phyloP scores from a whole-genome alignment of 2,329 filamentous ascomycete genomes.

The Didymella lethalis region DNA sequence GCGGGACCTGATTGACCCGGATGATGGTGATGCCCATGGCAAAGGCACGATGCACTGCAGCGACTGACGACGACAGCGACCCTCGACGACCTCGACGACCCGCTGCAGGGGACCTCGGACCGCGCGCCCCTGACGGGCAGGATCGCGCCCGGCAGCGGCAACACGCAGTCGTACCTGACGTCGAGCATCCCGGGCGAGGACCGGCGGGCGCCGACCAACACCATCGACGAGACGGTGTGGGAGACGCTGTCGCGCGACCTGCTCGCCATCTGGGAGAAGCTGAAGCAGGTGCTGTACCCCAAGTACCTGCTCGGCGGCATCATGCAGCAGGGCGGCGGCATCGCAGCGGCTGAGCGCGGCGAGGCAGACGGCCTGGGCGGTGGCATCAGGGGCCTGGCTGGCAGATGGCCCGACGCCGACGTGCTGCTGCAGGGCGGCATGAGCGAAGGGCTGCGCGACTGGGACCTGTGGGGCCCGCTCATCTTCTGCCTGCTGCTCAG shows the following conservation, averaged over 20 bases:
- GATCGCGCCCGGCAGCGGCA: slow-evolving; percentile 65
- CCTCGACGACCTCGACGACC: slow-evolving; percentile 92
- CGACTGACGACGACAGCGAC: slow-evolving; percentile 64
- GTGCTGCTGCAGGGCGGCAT: slow-evolving; percentile 73
- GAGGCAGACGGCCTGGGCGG: slow-evolving; percentile 57
- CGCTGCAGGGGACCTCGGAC: slow-evolving; percentile 72
- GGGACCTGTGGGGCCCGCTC: slow-evolving; percentile 97
- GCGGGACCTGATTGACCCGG: slow-evolving; percentile 62
- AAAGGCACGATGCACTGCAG: slow-evolving; percentile 18
- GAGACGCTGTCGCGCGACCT: slow-evolving; percentile 93
- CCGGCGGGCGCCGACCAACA: slow-evolving; percentile 85
- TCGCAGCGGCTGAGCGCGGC: slow-evolving; percentile 64
- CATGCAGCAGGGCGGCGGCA: slow-evolving; percentile 65
- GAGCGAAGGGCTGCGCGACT: slow-evolving; percentile 90
- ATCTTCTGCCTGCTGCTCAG: slow-evolving; percentile 92
- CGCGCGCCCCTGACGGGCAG: slow-evolving; percentile 84
- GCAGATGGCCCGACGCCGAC: slow-evolving; percentile 73
- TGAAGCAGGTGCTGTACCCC: slow-evolving; percentile 95
- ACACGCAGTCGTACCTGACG: slow-evolving; percentile 84
- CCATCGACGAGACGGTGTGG: slow-evolving; percentile 97
- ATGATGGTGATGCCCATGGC: slow-evolving; percentile 54
- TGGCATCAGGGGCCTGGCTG: slow-evolving; percentile 63
- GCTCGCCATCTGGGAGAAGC: slow-evolving; percentile 94
- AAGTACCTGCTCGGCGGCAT: slow-evolving; percentile 84
- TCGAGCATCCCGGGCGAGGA: slow-evolving; percentile 93